phyloP scores from a whole-genome alignment of 2,329 filamentous ascomycete species.

The Ophiostoma novo-ulmi region DNA sequence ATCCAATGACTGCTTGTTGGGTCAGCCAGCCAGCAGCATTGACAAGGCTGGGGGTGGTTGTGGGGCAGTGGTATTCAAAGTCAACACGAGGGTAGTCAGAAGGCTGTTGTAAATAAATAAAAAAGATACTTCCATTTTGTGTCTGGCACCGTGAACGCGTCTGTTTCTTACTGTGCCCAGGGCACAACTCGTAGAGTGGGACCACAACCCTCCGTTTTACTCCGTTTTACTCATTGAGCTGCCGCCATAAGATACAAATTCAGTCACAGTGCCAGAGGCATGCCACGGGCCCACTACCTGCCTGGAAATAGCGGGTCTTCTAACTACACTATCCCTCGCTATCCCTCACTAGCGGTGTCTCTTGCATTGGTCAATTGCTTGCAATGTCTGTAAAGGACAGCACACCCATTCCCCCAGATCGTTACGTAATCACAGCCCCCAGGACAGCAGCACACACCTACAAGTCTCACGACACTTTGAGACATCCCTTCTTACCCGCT shows the following conservation, averaged over 20 bases:
- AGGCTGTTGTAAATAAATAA: background rate
- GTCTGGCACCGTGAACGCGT: background rate
- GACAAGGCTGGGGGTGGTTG: background rate
- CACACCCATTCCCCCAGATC: constrained; percentile 5
- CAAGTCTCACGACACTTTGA: constrained; percentile 2
- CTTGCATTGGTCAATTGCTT: constrained; percentile 18
- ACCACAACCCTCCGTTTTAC: background rate
- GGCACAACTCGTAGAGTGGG: background rate
- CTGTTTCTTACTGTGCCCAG: background rate
- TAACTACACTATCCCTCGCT: background rate
- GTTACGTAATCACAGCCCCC: background rate
- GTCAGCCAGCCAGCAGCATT: background rate
- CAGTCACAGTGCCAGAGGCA: background rate
- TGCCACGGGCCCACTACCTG: background rate
- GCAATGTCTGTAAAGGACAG: constrained; percentile 16
- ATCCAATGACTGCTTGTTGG: background rate
- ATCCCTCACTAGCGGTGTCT: background rate
- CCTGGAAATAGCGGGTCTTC: constrained; percentile 5
- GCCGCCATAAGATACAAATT: background rate
- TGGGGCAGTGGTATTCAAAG: background rate
- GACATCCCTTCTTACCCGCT: background rate
- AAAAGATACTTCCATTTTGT: constrained; percentile 2
- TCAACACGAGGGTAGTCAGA: background rate
- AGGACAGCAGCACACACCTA: background rate
- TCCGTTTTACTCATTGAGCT: background rate